Percentiles rank a stretch among this genome's conserved stretches.
These are phyloP conservation scores for Fistulinella prunicolor DNA, from an alignment of 768 basidiomycete species.

Conservation along the genomic window DNA sequence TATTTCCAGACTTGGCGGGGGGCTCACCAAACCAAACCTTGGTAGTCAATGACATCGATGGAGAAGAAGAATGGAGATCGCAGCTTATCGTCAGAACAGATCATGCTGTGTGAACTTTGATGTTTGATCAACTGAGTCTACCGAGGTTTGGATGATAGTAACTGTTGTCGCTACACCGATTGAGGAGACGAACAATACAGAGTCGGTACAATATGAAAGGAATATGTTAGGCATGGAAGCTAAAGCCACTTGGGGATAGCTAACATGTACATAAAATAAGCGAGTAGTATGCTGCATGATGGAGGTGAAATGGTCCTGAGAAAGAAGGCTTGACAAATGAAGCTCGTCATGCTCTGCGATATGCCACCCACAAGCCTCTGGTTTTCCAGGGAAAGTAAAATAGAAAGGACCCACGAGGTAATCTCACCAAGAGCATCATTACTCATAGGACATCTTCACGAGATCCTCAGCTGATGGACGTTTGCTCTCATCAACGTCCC, in stretches of 20 bases:
- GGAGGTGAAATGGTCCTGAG: background rate
- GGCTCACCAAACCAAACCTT: slow-evolving; percentile 25
- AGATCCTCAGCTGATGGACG: slow-evolving; percentile 19
- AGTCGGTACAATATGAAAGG: too few relatives aligned
- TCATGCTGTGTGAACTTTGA: too few relatives aligned
- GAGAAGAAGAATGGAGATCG: background rate
- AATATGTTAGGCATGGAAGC: too few relatives aligned
- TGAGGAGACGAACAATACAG: too few relatives aligned
- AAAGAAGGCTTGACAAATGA: too few relatives aligned
- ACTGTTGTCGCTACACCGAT: too few relatives aligned
- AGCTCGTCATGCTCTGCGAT: too few relatives aligned
- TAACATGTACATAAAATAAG: background rate
- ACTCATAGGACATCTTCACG: background rate
- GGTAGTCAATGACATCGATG: slow-evolving; percentile 7
- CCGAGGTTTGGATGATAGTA: too few relatives aligned
- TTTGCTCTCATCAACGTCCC: slow-evolving; percentile 11
- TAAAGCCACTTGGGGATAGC: too few relatives aligned
- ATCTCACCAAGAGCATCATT: background rate
- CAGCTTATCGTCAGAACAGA: too few relatives aligned
- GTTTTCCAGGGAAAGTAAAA: background rate
- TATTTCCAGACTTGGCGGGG: background rate
- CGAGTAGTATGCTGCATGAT: background rate
- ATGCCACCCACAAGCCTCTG: too few relatives aligned
- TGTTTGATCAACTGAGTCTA: too few relatives aligned
- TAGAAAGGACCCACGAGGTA: background rate